Evolutionary conservation across 2,329 filamentous ascomycete species (phyloP).

Genomic region (Harringtonia lauricola): DNA sequence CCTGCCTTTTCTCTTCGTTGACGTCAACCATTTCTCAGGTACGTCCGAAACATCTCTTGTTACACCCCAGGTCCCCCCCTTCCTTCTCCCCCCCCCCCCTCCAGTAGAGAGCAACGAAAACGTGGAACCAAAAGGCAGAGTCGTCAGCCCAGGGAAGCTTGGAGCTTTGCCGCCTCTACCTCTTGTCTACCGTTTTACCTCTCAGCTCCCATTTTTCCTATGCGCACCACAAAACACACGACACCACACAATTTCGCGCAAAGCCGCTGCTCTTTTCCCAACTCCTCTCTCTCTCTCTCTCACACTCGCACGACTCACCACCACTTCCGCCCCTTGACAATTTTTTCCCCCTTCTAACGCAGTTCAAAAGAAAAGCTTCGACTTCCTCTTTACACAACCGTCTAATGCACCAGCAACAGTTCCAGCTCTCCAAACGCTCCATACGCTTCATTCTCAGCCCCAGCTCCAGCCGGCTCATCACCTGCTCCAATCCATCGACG

Average conservation of each 20-base stretch:
- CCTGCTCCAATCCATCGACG: neutral
- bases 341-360: neutral
- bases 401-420: constrained; percentile 14
- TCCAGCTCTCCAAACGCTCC: constrained; percentile 15
- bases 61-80: constrained; percentile 21
- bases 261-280: constrained; percentile 10
- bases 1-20: neutral
- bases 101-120: neutral
- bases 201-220: no score
- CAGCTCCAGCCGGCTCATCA: neutral
- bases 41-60: constrained; percentile 32
- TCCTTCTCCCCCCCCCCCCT: neutral
- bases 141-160: no score
- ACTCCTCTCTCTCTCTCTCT: neutral
- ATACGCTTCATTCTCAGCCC: neutral
- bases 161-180: no score
- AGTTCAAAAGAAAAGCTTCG: neutral
- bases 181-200: no score
- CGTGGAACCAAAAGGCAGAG: neutral
- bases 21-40: constrained; percentile 12
- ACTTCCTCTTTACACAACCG: neutral
- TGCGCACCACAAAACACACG: neutral
- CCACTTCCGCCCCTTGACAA: no score
- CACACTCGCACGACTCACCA: no score
- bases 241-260: no score